These are phyloP conservation scores for Cichorium intybus DNA, from an alignment of 140 eudicot species.

Conservation along the genomic window DNA sequence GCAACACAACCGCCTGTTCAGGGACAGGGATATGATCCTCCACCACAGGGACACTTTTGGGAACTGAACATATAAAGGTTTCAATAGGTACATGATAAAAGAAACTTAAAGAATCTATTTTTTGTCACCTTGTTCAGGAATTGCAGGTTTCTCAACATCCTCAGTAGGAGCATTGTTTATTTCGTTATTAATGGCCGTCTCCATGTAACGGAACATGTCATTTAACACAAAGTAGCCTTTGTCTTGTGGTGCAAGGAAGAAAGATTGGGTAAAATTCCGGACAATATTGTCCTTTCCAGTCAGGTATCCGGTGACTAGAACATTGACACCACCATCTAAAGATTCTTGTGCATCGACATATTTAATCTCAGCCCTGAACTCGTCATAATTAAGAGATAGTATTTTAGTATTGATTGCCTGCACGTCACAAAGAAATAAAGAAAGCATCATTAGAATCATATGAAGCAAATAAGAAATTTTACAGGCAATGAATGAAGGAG, in stretches of 20 bases:
- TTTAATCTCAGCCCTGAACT: conserved; percentile 63
- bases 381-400: conserved; percentile 61
- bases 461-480: neutral
- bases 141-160: conserved; percentile 40
- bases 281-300: conserved; percentile 51
- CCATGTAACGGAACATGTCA: conserved; percentile 79
- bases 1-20: conserved; percentile 36
- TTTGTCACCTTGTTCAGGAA: conserved; percentile 55
- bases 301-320: conserved; percentile 75
- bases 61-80: neutral
- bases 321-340: conserved; percentile 67
- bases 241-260: conserved; percentile 98
- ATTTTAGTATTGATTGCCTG: conserved; percentile 84
- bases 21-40: conserved; percentile 52
- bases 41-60: conserved; percentile 42
- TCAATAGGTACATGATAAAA: neutral
- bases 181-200: conserved; percentile 22
- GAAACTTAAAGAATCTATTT: neutral
- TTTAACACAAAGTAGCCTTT: conserved; percentile 86
- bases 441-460: conserved; percentile 13
- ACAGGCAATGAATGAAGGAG: neutral
- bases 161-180: conserved; percentile 24
- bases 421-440: neutral
- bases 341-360: conserved; percentile 92
- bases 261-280: conserved; percentile 61